Conservation (phyloP, 176 grass and related monocot species). For the Avena sativa region DNA sequence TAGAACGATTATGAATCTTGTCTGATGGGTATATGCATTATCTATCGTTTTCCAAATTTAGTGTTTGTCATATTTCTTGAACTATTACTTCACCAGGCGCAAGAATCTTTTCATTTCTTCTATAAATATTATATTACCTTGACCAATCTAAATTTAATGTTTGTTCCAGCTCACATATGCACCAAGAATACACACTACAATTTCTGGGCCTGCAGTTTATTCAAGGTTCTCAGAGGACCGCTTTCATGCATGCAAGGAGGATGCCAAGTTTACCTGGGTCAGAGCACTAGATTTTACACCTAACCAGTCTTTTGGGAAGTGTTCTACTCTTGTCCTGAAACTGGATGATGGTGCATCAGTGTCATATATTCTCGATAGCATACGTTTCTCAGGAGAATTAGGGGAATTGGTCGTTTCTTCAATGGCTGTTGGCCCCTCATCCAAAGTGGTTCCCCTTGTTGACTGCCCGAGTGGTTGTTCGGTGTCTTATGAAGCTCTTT, state of each 20-base stretch:
- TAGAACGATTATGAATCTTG: conserved; percentile 24
- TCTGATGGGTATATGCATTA: conserved; percentile 26
- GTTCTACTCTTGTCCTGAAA: conserved; percentile 68
- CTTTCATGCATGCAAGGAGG: conserved; percentile 79
- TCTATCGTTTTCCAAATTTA: conserved; percentile 15
- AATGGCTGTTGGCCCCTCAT: conserved; percentile 35
- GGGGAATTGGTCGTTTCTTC: conserved; percentile 53
- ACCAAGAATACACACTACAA: conserved; percentile 71
- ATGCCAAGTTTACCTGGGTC: conserved; percentile 70
- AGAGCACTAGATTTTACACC: conserved; percentile 82
- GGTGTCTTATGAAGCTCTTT: conserved; percentile 80
- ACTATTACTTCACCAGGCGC: conserved; percentile 36
- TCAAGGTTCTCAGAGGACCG: conserved; percentile 71
- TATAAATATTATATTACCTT: conserved; percentile 25
- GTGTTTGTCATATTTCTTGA: conserved; percentile 39
- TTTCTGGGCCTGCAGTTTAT: conserved; percentile 52
- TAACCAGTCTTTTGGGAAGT: conserved; percentile 73
- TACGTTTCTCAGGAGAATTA: conserved; percentile 64
- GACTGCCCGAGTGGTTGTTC: conserved; percentile 64
- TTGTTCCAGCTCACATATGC: conserved; percentile 81
- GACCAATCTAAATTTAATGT: conserved; percentile 21
- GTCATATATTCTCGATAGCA: conserved; percentile 61
- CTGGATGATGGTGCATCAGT: conserved; percentile 46
- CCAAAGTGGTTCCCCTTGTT: conserved; percentile 76
- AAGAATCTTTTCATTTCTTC: conserved; percentile 34